Percentiles rank a stretch among this genome's conserved stretches.
phyloP scores from a whole-genome alignment of 2,329 filamentous ascomycete species.

The Amylocarpus encephaloides region DNA sequence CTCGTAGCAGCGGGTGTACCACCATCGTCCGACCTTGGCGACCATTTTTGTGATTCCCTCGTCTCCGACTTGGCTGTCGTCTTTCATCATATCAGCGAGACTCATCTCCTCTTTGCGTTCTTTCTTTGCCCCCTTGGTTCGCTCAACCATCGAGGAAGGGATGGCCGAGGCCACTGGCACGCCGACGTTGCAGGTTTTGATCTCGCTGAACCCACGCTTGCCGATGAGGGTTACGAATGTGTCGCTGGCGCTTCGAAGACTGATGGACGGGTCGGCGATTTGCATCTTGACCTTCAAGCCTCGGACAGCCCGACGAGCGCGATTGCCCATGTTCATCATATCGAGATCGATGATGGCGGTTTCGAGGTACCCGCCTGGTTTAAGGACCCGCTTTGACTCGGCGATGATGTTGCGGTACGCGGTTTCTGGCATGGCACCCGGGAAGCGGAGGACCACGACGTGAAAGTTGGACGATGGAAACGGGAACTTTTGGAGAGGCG shows the following conservation, averaged over 20 bases:
- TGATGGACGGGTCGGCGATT: slow-evolving; percentile 51
- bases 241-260: slow-evolving; percentile 54
- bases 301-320: slow-evolving; percentile 61
- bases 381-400: slow-evolving; percentile 71
- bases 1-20: slow-evolving; percentile 93
- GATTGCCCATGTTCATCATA: slow-evolving; percentile 74
- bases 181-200: slow-evolving; percentile 72
- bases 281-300: slow-evolving; percentile 66
- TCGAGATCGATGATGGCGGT: slow-evolving; percentile 72
- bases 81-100: slow-evolving; percentile 66
- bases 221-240: slow-evolving; percentile 61
- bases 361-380: slow-evolving; percentile 74
- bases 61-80: slow-evolving; percentile 64
- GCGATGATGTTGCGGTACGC: slow-evolving; percentile 65
- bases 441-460: slow-evolving; percentile 71
- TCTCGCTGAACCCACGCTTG: slow-evolving; percentile 60
- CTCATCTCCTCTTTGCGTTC: slow-evolving; percentile 41
- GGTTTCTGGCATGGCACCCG: slow-evolving; percentile 59
- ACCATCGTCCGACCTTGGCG: slow-evolving; percentile 86
- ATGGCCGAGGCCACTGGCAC: slow-evolving; percentile 63
- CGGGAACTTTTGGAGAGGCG: slow-evolving; percentile 59
- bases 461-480: slow-evolving; percentile 72
- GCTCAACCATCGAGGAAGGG: slow-evolving; percentile 22
- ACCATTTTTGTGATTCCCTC: slow-evolving; percentile 90
- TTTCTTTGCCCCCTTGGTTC: slow-evolving; percentile 16